These are phyloP conservation scores for Dioszegia aurantiaca DNA, from an alignment of 768 basidiomycete species.

Conservation along the genomic window DNA sequence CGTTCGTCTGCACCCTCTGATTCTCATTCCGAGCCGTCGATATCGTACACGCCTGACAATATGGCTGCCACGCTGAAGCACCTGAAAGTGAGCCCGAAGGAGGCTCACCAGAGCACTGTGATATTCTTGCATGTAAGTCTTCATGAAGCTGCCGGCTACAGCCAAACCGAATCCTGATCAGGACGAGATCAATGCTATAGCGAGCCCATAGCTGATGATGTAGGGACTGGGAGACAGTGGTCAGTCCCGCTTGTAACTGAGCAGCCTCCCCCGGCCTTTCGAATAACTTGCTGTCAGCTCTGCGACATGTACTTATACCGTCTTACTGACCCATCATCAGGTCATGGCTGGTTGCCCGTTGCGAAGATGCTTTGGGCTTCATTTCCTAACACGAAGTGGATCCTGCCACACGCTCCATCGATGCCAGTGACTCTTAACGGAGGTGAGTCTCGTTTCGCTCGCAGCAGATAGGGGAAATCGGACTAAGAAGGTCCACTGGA, in stretches of 20 bases:
- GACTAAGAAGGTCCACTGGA: no score
- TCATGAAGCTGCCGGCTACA: no score
- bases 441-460: conserved; percentile 58
- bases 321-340: conserved; percentile 54
- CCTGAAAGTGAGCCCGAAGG: conserved; percentile 43
- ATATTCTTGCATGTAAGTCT: conserved; percentile 82
- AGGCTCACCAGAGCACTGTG: conserved; percentile 73
- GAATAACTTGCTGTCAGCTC: no score
- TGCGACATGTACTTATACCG: conserved; percentile 38
- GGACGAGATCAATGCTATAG: background rate
- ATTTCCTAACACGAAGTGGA: conserved; percentile 79
- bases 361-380: conserved; percentile 64
- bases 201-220: conserved; percentile 1
- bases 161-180: no score
- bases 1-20: background rate
- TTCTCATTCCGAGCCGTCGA: background rate
- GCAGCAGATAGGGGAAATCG: no score
- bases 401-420: conserved; percentile 73
- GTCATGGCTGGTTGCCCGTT: conserved; percentile 72
- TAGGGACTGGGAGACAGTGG: conserved; percentile 39
- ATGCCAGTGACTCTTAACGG: conserved; percentile 72
- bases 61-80: conserved; percentile 40
- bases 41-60: background rate
- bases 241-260: conserved; percentile 17
- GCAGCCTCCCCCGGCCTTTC: no score